A percentile compares a stretch with the other conserved stretches of the same genome.
These are phyloP conservation scores for Euryodendron excelsum DNA, from an alignment of 148 eudicot species.

Conservation along the genomic window DNA sequence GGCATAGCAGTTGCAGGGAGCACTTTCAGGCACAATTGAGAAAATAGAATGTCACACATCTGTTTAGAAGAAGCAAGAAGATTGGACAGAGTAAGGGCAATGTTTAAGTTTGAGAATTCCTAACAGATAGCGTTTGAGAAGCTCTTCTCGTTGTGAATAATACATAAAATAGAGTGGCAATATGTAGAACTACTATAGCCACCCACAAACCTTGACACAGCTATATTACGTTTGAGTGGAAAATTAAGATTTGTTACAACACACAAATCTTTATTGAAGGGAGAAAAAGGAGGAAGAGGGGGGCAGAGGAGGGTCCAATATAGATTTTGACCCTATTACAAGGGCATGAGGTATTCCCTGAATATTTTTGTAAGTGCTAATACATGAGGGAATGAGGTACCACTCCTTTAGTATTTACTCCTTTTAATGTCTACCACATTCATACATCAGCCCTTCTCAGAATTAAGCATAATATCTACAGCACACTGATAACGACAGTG, in stretches of 20 bases:
- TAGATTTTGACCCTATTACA: too few species aligned
- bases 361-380: too few species aligned
- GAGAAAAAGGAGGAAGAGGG: background rate
- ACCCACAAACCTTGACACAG: background rate
- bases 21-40: conserved; percentile 91
- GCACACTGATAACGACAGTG: background rate
- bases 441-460: background rate
- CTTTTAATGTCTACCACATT: background rate
- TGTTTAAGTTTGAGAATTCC: conserved; percentile 8
- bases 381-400: too few species aligned
- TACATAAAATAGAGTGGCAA: background rate
- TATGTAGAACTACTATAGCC: background rate
- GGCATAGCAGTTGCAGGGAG: conserved; percentile 44
- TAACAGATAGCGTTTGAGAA: background rate
- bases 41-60: conserved; percentile 97
- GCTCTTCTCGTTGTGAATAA: background rate
- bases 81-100: conserved; percentile 2
- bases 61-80: conserved; percentile 31
- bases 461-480: background rate
- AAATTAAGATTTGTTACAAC: background rate
- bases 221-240: too few species aligned
- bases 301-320: too few species aligned
- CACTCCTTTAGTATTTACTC: too few species aligned
- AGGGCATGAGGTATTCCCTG: too few species aligned
- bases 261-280: background rate